phyloP scores from a whole-genome alignment of 2,329 filamentous ascomycete species.

The Fusarium scirpi region DNA sequence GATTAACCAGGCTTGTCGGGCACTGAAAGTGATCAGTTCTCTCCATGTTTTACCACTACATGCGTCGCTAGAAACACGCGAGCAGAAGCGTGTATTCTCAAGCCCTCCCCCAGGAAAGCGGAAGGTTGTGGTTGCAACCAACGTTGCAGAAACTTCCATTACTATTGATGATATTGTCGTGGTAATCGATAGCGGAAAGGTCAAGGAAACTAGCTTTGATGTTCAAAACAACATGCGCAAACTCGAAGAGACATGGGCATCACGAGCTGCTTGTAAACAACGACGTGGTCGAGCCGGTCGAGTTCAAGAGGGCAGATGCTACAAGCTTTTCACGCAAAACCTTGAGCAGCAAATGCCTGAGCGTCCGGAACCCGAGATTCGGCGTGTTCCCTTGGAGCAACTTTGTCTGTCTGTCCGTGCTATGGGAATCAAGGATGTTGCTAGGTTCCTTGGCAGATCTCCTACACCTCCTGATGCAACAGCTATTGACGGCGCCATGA shows the following conservation, averaged over 20 bases:
- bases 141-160: constrained; percentile 97
- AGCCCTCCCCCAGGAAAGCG: constrained; percentile 81
- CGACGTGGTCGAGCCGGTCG: constrained; percentile 91
- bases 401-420: constrained; percentile 93
- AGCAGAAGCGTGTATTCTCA: constrained; percentile 89
- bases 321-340: constrained; percentile 92
- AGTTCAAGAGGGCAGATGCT: constrained; percentile 91
- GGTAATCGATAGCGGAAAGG: constrained; percentile 93
- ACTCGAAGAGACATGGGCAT: constrained; percentile 95
- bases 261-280: constrained; percentile 92
- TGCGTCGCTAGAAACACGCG: constrained; percentile 87
- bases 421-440: constrained; percentile 90
- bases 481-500: constrained; percentile 88
- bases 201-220: constrained; percentile 97
- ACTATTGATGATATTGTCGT: constrained; percentile 98
- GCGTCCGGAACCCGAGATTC: constrained; percentile 92
- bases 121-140: constrained; percentile 94
- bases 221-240: constrained; percentile 92
- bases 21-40: constrained; percentile 71
- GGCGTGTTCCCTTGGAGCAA: constrained; percentile 92
- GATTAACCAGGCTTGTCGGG: constrained; percentile 84
- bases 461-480: constrained; percentile 88
- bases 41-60: constrained; percentile 89
- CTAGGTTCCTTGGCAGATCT: constrained; percentile 83
- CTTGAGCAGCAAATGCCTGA: constrained; percentile 89